Evolutionary conservation across 257 asterid genomes (phyloP), one percentile per base, ranked within the genome.

Genomic region (Jacaranda copaia): DNA sequence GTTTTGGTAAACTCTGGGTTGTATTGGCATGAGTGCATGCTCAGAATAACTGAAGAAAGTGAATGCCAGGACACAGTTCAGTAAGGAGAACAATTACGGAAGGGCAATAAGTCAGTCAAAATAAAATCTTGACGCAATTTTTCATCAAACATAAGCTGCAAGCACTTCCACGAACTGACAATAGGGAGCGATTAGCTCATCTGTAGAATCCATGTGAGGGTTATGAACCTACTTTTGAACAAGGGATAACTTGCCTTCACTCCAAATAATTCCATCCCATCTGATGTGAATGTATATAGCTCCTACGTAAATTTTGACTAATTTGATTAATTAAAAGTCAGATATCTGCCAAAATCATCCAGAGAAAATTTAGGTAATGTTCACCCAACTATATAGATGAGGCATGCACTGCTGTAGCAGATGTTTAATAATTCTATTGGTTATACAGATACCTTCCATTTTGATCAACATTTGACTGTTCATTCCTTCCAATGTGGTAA

Each of bases 391-490:
- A 20, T 43, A 60, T 39, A 18, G 55, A 66, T 35, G 53, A 32
- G 58, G 45, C 63, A 56, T 16, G 51, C 65, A 75, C 53, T 48
- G 51, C 1, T 60, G 48, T 11, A 62, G 52, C 35, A 60, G 51
- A 60, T 51, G 39, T 55, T 68, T 39, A 67, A 65, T 60, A 25
- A 64, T 15, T 19, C 49, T 35, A 32, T 5, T 45, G 61, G 46
- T 20, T 36, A 55, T 43, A 52, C 12, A 25, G n/a, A 74, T 88
- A 89, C 97, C 93, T 82, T 81, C 81, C 84, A 70, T 77, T 82
- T 59, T 80, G 88, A 78, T 83, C 84, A 71, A 69, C 64, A 61
- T 76, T 80, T 75, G 85, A 74, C 72, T 79, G 81, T 32, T 59
- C 88, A 75, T 84, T 82, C 79, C 81, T 77, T 66, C 85, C 85